Evolutionary conservation across 306 rosid genomes (phyloP), one percentile per base, ranked within the genome.

Genomic region (Myrica gale): DNA sequence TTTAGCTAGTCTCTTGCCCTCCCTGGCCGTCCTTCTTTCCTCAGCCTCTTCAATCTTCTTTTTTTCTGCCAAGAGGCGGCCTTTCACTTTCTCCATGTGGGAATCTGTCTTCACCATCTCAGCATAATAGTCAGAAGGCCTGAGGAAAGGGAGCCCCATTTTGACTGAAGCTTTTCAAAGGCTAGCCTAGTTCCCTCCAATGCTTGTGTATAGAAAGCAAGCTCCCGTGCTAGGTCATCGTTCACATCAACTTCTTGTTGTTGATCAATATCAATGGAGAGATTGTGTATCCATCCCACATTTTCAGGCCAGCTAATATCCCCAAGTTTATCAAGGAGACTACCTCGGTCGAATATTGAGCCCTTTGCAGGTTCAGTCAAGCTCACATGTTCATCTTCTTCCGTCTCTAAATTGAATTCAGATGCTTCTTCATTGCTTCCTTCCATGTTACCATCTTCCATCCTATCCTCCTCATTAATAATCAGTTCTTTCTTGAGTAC

Each of bases 91-190:
- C 80, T 55, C 91, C 97, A 91, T 91, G 79, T 93, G 98, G 26
- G 71, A 53, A 83, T 93, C 98, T 6, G 95, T 74, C 89, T 93
- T 93, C 84, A 88, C 97, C 98, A 93, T 93, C 74, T 93, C 96
- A 0, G 98, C 98, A 77, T 93, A 91, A 83, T 88, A 93, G 80
- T 93, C 98, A 0, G 88, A 43, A 42, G 93, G 97, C 83, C 97
- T 85, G 26, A 90, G 90, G 70, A 91, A 93, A 21, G 93, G 96
- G 54, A 82, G 82, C 70, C 92, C 90, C 88, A 84, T 82, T 9
- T 82, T 9, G 93, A 82, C 57, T 91, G 87, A 73, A 93, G 89
- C 81, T 87, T 89, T 80, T 84, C 96, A 17, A 84, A 89, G 9
- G 98, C 96, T 77, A 82, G 84, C 80, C 84, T 88, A 16, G 97